Evolutionary conservation across 1,284 basidiomycete genomes (phyloP), one percentile per base, ranked within the genome.

Genomic region (Cryptococcus maquisensis): DNA sequence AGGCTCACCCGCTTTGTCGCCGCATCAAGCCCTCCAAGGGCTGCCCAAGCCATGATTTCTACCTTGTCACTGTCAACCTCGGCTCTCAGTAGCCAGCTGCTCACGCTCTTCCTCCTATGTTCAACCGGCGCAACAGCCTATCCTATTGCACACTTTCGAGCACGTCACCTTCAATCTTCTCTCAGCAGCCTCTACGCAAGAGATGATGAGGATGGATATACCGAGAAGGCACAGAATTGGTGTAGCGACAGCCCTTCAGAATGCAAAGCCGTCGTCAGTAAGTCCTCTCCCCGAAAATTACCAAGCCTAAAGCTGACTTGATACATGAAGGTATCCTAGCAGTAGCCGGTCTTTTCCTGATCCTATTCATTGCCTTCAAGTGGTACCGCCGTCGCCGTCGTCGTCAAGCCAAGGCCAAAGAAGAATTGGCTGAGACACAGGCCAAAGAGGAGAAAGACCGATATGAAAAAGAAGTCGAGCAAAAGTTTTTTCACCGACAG

Each of bases 221-320:
- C 28, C 12, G 43, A 51, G 24, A 16, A 55, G 35, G 49, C 49
- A 4, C 21, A 55, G 32, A 18, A 32, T 20, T 51, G 49, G 49
- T 51, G 49, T 13, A 32, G 35, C 13, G 21, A 23, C 44, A 47
- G 47, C 32, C 37, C 54, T 7, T 37, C 43, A 2, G 49, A 41
- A 20, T 40, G 42, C 8, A 42, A 43, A 47, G 49, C 40, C 13
- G 40, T 47, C 15, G 39, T 47, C 13, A 16, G 54, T 55, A 40
- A 48, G 52, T 47, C 39, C 16, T 15, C 13, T 40, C 16, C 9
- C 8, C 20, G 13, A 40, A 8, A n/a, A 10, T 8, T 1, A 15
- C 13, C n/a, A n/a, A 9, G 21, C n/a, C 15, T n/a, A 16, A n/a
- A 40, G 9, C 21, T n/a, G 39, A n/a, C 28, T 8, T 32, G 28